Percentiles rank a stretch among this genome's conserved stretches.
Evolutionary conservation across 1,284 basidiomycete genomes (phyloP).

Genomic region (Ganoderma multipileum): DNA sequence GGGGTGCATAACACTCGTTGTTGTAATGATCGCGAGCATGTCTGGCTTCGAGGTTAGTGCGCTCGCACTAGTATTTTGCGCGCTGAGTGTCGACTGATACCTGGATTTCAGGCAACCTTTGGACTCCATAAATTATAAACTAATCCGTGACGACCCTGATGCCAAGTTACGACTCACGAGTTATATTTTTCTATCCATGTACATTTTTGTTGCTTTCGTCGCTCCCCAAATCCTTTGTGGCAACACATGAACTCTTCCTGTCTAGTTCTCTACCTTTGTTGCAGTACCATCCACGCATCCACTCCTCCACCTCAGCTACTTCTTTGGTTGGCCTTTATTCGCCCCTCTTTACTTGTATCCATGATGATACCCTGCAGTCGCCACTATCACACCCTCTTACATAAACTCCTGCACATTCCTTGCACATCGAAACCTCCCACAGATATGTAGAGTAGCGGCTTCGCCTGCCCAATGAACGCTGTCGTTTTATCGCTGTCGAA

Average conservation of each 20-base stretch:
- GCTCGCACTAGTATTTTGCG: neutral
- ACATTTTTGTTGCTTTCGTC: neutral
- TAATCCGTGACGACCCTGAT: constrained; percentile 24
- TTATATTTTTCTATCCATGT: neutral
- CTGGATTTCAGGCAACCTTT: neutral
- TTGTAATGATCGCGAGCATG: constrained; percentile 7
- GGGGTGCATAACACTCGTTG: constrained; percentile 32
- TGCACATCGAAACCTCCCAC: neutral
- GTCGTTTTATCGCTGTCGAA: neutral
- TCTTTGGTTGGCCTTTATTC: neutral
- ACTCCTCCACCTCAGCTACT: neutral
- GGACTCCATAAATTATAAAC: constrained; percentile 22
- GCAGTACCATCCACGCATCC: neutral
- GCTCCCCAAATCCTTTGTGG: neutral
- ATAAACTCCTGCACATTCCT: neutral
- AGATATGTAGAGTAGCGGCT: constrained; percentile 18
- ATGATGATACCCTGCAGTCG: constrained; percentile 8
- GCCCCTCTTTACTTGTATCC: neutral
- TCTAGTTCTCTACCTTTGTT: neutral
- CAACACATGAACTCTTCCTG: neutral
- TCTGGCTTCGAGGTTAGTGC: neutral
- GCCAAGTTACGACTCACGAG: constrained; percentile 9
- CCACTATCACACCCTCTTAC: neutral
- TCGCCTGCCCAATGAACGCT: constrained; percentile 16
- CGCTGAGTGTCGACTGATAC: constrained; percentile 5